Conservation (phyloP, 2,329 filamentous ascomycete genomes). For the Rutstroemia sydowiana region DNA sequence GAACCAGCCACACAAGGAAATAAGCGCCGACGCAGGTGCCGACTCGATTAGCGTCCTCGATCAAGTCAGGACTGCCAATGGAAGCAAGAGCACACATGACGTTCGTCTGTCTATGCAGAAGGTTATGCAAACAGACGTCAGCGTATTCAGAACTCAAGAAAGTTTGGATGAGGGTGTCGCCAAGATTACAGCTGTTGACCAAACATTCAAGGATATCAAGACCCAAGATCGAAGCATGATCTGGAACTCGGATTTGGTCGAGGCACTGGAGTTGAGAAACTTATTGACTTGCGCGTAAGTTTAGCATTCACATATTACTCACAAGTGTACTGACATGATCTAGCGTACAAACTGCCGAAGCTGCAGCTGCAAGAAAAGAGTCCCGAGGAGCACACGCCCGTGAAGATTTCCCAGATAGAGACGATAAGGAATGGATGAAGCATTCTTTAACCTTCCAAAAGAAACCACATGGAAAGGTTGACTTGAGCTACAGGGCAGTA, state of each 20-base stretch:
- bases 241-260: constrained; percentile 96
- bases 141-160: constrained; percentile 84
- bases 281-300: constrained; percentile 89
- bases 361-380: constrained; percentile 92
- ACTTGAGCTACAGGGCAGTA: constrained; percentile 80
- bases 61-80: constrained; percentile 31
- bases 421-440: constrained; percentile 99
- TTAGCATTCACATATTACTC: background rate
- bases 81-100: constrained; percentile 66
- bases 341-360: constrained; percentile 81
- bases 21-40: constrained; percentile 57
- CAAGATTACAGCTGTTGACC: constrained; percentile 80
- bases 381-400: constrained; percentile 94
- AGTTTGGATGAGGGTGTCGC: constrained; percentile 87
- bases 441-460: constrained; percentile 96
- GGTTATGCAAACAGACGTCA: constrained; percentile 95
- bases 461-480: constrained; percentile 77
- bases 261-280: constrained; percentile 93
- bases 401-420: constrained; percentile 92
- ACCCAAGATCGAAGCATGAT: constrained; percentile 99
- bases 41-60: constrained; percentile 82
- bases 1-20: constrained; percentile 52
- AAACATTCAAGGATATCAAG: constrained; percentile 71
- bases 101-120: constrained; percentile 93
- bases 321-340: background rate